phyloP scores from a whole-genome alignment of 2,329 filamentous ascomycete species.

The Diaporthe capsici region DNA sequence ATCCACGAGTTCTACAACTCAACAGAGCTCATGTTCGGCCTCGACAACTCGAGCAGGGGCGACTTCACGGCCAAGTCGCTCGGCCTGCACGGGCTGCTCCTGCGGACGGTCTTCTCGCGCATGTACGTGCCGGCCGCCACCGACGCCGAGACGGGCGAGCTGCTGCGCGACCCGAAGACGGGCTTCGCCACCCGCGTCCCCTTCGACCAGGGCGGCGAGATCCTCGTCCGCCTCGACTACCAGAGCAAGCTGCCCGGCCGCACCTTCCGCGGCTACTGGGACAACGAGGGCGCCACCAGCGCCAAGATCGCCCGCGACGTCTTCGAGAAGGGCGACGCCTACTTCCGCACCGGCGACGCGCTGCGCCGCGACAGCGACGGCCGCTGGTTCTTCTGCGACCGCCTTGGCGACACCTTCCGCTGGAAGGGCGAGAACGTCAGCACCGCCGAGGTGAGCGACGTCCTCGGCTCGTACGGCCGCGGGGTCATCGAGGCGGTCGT shows the following conservation, averaged over 20 bases:
- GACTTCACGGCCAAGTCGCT: constrained; percentile 75
- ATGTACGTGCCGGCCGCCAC: constrained; percentile 76
- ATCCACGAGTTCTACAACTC: constrained; percentile 85
- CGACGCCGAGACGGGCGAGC: constrained; percentile 77
- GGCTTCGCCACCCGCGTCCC: constrained; percentile 75
- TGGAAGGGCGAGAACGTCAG: constrained; percentile 82
- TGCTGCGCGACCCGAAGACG: constrained; percentile 75
- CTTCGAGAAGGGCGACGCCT: constrained; percentile 76
- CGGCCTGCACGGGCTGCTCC: constrained; percentile 78
- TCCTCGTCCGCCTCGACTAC: constrained; percentile 72
- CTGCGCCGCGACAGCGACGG: constrained; percentile 73
- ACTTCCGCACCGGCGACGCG: constrained; percentile 78
- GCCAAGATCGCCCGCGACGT: constrained; percentile 77
- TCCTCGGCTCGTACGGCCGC: constrained; percentile 68
- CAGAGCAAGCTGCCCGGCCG: constrained; percentile 55
- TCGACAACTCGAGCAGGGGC: constrained; percentile 72
- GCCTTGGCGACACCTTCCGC: constrained; percentile 79
- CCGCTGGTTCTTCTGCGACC: constrained; percentile 78
- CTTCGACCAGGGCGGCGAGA: constrained; percentile 81
- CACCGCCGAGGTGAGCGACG: constrained; percentile 76
- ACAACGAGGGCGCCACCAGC: constrained; percentile 75
- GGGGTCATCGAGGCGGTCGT: constrained; percentile 77
- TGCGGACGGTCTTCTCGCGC: constrained; percentile 66
- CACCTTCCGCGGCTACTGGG: constrained; percentile 78
- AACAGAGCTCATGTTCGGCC: constrained; percentile 77